Evolutionary conservation across 257 asterid species (phyloP).

Genomic region (Marsdenia floribunda): DNA sequence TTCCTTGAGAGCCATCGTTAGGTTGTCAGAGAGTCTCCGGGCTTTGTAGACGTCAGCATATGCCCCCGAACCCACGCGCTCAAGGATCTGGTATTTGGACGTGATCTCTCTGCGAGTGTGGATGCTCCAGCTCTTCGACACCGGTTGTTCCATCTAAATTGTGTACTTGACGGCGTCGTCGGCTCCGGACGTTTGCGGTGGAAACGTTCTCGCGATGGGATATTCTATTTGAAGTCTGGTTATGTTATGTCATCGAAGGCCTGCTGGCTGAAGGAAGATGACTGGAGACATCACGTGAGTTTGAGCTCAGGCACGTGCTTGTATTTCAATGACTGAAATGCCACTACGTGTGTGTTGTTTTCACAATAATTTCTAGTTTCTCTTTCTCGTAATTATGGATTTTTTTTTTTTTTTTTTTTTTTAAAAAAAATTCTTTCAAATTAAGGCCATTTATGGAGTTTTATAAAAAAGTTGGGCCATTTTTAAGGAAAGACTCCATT

Average conservation of each 20-base stretch:
- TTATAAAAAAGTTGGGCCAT: too few species aligned
- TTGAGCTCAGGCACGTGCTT: conserved; percentile 13
- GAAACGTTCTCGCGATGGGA: background rate
- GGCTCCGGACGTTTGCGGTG: background rate
- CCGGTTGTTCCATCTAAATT: conserved; percentile 20
- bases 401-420: background rate
- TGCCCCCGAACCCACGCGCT: conserved; percentile 89
- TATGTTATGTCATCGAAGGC: too few species aligned
- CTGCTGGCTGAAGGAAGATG: too few species aligned
- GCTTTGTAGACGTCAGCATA: conserved; percentile 93
- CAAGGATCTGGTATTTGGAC: conserved; percentile 58
- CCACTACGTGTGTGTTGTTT: background rate
- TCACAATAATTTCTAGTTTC: too few species aligned
- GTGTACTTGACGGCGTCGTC: background rate
- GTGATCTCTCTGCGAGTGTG: conserved; percentile 78
- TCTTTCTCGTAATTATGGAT: too few species aligned
- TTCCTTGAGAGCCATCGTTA: conserved; percentile 78
- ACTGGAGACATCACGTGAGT: conserved; percentile 8
- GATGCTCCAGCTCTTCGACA: conserved; percentile 94
- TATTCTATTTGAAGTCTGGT: background rate
- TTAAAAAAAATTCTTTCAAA: too few species aligned
- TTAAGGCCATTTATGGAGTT: background rate
- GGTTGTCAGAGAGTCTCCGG: conserved; percentile 65
- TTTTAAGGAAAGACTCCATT: too few species aligned
- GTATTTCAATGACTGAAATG: background rate